Evolutionary conservation across 768 basidiomycete species (phyloP), one percentile per base, ranked within the genome.

Genomic region (Mycena alexandri): DNA sequence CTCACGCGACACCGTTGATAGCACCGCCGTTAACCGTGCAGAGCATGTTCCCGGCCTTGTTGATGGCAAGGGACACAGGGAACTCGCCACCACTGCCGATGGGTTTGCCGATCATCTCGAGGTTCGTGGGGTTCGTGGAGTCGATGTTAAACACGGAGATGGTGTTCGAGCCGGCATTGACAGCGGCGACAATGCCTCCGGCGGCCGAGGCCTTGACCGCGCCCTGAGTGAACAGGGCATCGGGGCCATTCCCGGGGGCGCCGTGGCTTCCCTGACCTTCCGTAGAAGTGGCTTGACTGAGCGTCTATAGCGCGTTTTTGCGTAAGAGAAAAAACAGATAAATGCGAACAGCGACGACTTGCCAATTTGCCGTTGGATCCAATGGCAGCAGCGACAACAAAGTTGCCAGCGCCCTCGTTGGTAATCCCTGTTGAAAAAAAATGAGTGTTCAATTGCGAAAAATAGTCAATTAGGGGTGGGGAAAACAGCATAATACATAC

Each of bases 111-210:
- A 86, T 75, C 79, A 82, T 78, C 13, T 68, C 71, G 34, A 87
- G 72, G 42, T 78, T 71, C 3, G 82, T 78, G 0, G 86, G 85
- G 68, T 84, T 75, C n/a, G 67, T 74, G 14, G 81, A 77, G 73
- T 85, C 76, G 73, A 87, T 80, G 36, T 63, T 68, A 73, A 83
- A 84, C 61, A 81, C 72, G 13, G 79, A 75, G 19, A 82, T 63
- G 0, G 83, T 84, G 68, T 84, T 85, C 12, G 85, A 86, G 16
- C 85, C 86, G 22, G 85, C 71, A 83, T 85, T 70, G 41, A 69
- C 77, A 7, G 80, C 75, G 21, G 76, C 80, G 29, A 84, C 74
- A 21, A 79, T 74, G 22, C 79, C 77, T n/a, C 76, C 75, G 12
- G 62, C 70, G 10, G 73, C 70, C 16, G 80, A 79, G 19, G 79